Evolutionary conservation across 352 stramenopile species (phyloP).

Genomic region (Phytopythium helicoides): DNA sequence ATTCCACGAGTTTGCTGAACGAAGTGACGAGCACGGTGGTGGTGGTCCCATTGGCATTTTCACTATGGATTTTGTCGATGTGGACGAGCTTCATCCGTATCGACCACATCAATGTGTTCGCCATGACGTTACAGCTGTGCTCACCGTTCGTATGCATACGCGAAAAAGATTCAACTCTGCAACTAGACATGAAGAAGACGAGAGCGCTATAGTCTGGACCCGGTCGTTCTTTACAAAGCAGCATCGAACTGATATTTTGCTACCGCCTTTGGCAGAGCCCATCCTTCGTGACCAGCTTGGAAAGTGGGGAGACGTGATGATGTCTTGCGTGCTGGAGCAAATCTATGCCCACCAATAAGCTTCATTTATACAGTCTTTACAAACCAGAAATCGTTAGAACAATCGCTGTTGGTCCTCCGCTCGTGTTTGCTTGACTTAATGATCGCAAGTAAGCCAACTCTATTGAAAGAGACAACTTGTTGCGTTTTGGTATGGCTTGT

Average conservation of each 20-base stretch:
- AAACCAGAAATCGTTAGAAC: too few relatives aligned
- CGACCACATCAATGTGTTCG: constrained; percentile 18
- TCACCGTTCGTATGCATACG: constrained; percentile 20
- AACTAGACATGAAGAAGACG: constrained; percentile 5
- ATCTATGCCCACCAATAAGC: constrained; percentile 4
- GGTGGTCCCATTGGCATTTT: constrained; percentile 24
- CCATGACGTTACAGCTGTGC: constrained; percentile 23
- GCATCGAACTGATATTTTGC: constrained; percentile 10
- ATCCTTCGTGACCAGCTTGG: constrained; percentile 35
- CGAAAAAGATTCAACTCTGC: constrained; percentile 5
- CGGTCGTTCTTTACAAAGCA: constrained; percentile 28
- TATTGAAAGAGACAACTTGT: too few relatives aligned
- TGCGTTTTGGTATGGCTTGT: too few relatives aligned
- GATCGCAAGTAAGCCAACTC: too few relatives aligned
- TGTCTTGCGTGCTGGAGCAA: constrained; percentile 20
- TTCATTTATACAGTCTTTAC: too few relatives aligned
- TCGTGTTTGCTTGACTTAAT: too few relatives aligned
- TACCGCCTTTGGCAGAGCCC: constrained; percentile 23
- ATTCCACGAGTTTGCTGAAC: constrained; percentile 26
- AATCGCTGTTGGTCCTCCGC: too few relatives aligned
- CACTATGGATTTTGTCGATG: constrained; percentile 30
- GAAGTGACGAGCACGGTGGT: constrained; percentile 14
- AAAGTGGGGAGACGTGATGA: constrained; percentile 43
- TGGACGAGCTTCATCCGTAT: constrained; percentile 43
- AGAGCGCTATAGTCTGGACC: constrained; percentile 30